Conservation (phyloP, 495 filamentous ascomycete genomes). For the Aspergillus nanangensis region DNA sequence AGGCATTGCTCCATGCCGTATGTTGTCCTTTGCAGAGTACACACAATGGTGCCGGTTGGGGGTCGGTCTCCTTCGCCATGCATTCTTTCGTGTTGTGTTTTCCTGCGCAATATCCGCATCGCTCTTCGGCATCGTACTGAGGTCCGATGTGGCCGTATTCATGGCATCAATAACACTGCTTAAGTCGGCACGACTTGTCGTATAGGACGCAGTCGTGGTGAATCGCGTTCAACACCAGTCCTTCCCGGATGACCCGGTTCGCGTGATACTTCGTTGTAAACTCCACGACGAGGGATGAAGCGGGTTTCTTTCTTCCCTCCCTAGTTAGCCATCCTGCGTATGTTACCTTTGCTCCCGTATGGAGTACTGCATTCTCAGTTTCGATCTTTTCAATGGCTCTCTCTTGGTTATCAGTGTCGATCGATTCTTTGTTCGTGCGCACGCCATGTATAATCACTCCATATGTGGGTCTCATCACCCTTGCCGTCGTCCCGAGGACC, state of each 20-base stretch:
- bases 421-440: neutral
- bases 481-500: neutral
- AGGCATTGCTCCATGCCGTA: neutral
- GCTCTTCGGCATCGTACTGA: constrained; percentile 1
- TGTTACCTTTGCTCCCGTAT: neutral
- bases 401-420: neutral
- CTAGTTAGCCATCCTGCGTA: constrained; percentile 1
- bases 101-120: constrained; percentile 1
- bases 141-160: constrained; percentile 1
- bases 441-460: neutral
- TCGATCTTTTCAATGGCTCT: neutral
- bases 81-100: constrained; percentile 1
- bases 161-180: constrained; percentile 1
- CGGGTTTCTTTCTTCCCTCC: neutral
- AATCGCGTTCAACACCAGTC: neutral
- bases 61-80: constrained; percentile 1
- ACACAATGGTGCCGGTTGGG: neutral
- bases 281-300: constrained; percentile 1
- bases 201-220: constrained; percentile 1
- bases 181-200: neutral
- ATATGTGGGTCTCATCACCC: neutral
- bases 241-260: neutral
- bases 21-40: constrained; percentile 1
- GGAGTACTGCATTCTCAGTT: neutral
- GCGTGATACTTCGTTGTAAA: constrained; percentile 1